phyloP scores from a whole-genome alignment of 139 green algal species.

The Axilococcus clingmanii region DNA sequence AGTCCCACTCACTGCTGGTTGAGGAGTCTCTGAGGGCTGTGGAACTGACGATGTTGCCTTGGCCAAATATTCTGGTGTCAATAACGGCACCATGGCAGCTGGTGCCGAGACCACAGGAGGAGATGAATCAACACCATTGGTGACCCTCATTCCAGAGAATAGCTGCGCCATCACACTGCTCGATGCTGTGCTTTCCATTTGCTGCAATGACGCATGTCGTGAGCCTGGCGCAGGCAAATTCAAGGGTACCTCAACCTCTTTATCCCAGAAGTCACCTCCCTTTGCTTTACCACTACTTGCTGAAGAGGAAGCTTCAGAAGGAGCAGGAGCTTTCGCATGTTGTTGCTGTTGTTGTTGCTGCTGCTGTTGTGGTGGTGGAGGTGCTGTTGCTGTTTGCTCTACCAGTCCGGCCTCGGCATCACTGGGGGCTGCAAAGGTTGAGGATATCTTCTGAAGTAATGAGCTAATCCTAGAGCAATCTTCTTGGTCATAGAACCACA shows the following conservation, averaged over 20 bases:
- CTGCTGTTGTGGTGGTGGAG: conserved; percentile 1
- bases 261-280: conserved; percentile 35
- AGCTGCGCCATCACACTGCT: conserved; percentile 5
- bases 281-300: conserved; percentile 12
- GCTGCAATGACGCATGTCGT: background rate
- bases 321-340: background rate
- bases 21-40: background rate
- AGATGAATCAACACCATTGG: background rate
- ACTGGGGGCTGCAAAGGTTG: conserved; percentile 15
- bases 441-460: conserved; percentile 48
- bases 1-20: conserved; percentile 1
- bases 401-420: background rate
- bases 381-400: background rate
- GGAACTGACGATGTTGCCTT: background rate
- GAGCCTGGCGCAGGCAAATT: conserved; percentile 1
- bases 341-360: background rate
- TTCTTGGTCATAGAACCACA: conserved; percentile 84
- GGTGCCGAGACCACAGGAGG: background rate
- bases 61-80: conserved; percentile 37
- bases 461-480: conserved; percentile 55
- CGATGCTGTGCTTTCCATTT: conserved; percentile 1
- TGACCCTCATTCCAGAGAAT: conserved; percentile 17
- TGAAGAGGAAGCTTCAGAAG: background rate
- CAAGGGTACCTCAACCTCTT: conserved; percentile 26
- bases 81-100: conserved; percentile 10